Conservation (phyloP, 352 stramenopile genomes). For the Phytophthora macrochlamydospora region DNA sequence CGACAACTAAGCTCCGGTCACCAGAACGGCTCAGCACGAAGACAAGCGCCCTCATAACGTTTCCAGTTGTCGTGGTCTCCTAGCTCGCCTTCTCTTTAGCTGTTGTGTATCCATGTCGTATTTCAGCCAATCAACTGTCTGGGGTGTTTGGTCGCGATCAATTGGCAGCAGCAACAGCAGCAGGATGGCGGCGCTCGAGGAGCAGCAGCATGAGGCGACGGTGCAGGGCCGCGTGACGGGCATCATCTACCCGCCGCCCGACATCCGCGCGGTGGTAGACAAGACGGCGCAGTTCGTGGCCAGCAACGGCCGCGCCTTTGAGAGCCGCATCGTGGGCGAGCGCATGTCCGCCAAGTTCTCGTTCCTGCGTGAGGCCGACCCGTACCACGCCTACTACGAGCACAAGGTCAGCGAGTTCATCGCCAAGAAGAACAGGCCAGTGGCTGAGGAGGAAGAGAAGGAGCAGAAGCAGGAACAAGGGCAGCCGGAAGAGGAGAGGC, state of each 20-base stretch:
- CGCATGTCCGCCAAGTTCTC: slow-evolving; percentile 97
- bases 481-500: slow-evolving; percentile 10
- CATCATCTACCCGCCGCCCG: slow-evolving; percentile 97
- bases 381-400: slow-evolving; percentile 99
- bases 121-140: too few relatives aligned
- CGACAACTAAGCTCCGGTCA: too few relatives aligned
- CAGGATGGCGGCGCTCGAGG: slow-evolving; percentile 28
- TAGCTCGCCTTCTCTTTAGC: too few relatives aligned
- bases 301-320: slow-evolving; percentile 97
- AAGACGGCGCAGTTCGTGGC: slow-evolving; percentile 99
- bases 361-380: slow-evolving; percentile 94
- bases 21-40: too few relatives aligned
- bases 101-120: too few relatives aligned
- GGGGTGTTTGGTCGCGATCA: background rate
- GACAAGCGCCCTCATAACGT: too few relatives aligned
- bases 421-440: slow-evolving; percentile 39
- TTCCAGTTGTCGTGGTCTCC: too few relatives aligned
- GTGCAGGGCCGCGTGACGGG: slow-evolving; percentile 85
- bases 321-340: slow-evolving; percentile 96
- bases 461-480: slow-evolving; percentile 35
- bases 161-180: background rate
- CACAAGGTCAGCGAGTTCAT: slow-evolving; percentile 93
- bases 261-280: slow-evolving; percentile 98
- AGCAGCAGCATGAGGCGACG: slow-evolving; percentile 35
- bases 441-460: slow-evolving; percentile 16